Evolutionary conservation across 1,284 basidiomycete species (phyloP).

Genomic region (Tilletia horrida): DNA sequence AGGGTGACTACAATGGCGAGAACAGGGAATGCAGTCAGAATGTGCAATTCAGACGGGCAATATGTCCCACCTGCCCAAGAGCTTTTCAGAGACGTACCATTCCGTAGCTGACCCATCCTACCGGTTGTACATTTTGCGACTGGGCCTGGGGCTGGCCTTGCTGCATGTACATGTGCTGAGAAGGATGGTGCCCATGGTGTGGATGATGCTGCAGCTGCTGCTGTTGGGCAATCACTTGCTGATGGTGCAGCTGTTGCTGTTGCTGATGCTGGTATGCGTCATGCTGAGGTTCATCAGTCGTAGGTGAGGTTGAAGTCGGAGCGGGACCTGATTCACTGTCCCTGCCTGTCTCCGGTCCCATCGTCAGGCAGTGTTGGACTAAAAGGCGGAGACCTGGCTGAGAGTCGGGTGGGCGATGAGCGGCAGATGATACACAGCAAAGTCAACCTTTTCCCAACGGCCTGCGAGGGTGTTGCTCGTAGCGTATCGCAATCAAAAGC

Average conservation of each 20-base stretch:
- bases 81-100: no score
- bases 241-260: background rate
- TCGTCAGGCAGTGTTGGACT: background rate
- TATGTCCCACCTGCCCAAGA: no score
- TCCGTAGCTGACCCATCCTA: no score
- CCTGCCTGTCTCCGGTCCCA: conserved; percentile 3
- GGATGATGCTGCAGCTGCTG: conserved; percentile 1
- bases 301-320: background rate
- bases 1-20: background rate
- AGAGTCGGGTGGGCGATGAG: no score
- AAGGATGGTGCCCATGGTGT: background rate
- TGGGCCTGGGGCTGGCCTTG: background rate
- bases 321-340: conserved; percentile 2
- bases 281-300: background rate
- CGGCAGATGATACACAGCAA: no score
- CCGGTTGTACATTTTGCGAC: background rate
- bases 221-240: conserved; percentile 3
- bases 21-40: no score
- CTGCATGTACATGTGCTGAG: background rate
- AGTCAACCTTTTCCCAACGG: no score
- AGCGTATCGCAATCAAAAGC: no score
- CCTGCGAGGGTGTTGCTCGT: no score
- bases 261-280: background rate
- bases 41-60: no score
- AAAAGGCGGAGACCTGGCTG: no score